Percentiles rank a stretch among this genome's conserved stretches.
Conservation (phyloP, 2,329 filamentous ascomycete genomes). For the Chalara sp. region DNA sequence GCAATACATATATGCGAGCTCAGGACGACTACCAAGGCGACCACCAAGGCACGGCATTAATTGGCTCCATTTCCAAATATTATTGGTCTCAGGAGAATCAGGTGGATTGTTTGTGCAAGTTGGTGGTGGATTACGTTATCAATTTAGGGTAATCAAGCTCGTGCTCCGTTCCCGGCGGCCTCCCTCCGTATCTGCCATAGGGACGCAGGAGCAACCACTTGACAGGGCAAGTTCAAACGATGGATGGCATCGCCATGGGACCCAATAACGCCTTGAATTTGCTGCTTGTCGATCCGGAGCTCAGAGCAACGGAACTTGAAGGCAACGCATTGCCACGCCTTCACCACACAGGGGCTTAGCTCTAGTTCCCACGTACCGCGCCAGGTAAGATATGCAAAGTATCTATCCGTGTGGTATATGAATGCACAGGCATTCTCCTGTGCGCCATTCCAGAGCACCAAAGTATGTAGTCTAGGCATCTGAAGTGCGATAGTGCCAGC, state of each 20-base stretch:
- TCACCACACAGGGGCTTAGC: slow-evolving; percentile 20
- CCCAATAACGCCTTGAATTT: slow-evolving; percentile 13
- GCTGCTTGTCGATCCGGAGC: slow-evolving; percentile 21
- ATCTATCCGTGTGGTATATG: slow-evolving; percentile 22
- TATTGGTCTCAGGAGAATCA: too few species aligned
- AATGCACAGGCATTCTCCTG: slow-evolving; percentile 26
- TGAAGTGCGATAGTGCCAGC: slow-evolving; percentile 17
- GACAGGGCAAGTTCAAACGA: slow-evolving; percentile 25
- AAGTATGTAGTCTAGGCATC: slow-evolving; percentile 25
- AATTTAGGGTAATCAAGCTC: too few species aligned
- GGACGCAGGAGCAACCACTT: slow-evolving; percentile 27
- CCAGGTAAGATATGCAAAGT: slow-evolving; percentile 25
- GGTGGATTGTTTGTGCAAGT: too few species aligned
- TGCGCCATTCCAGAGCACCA: slow-evolving; percentile 30
- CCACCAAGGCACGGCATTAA: too few species aligned
- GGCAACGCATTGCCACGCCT: slow-evolving; percentile 20
- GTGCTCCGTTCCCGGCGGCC: not conserved
- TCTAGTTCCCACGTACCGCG: slow-evolving; percentile 27
- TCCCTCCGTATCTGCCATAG: slow-evolving; percentile 29
- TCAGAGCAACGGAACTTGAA: slow-evolving; percentile 9
- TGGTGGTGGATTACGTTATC: too few species aligned
- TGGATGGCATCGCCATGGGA: slow-evolving; percentile 29
- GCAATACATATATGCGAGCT: too few species aligned
- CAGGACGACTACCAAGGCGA: too few species aligned
- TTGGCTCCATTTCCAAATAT: too few species aligned